A percentile compares a stretch with the other conserved stretches of the same genome.
Evolutionary conservation across 2,329 filamentous ascomycete species (phyloP).

Genomic region (Seiridium cupressi): DNA sequence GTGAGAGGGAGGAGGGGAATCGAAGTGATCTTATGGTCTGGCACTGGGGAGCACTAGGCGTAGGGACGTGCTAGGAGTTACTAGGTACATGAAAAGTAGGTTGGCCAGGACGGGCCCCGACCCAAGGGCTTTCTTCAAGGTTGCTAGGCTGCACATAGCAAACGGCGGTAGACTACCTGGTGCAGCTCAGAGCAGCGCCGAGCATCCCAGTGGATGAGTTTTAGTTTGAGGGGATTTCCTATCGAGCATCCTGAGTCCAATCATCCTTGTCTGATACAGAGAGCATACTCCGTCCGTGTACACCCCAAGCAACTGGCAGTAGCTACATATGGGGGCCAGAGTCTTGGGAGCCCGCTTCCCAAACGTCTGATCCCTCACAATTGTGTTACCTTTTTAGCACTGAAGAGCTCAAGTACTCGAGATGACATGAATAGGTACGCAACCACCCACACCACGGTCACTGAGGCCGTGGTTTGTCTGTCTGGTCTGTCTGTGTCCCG

Average conservation of each 20-base stretch:
- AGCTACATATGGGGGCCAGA: background rate
- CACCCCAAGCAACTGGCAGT: background rate
- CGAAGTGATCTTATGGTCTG: constrained; percentile 6
- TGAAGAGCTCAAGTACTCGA: too few species aligned
- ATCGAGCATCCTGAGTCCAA: background rate
- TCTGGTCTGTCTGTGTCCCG: background rate
- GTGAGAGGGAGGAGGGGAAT: constrained; percentile 4
- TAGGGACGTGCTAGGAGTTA: background rate
- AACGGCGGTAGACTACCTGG: background rate
- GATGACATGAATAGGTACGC: too few species aligned
- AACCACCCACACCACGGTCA: too few species aligned
- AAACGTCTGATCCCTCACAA: background rate
- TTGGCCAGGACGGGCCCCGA: background rate
- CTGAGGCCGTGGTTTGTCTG: too few species aligned
- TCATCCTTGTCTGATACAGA: constrained; percentile 5
- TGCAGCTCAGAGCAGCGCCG: constrained; percentile 2
- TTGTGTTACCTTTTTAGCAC: too few species aligned
- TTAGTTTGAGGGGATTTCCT: constrained; percentile 6
- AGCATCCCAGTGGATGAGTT: background rate
- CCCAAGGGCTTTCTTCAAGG: background rate
- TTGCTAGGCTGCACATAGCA: background rate
- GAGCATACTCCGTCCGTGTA: background rate
- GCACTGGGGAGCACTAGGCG: background rate
- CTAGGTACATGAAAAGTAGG: background rate
- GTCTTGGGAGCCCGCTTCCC: background rate